Conservation (phyloP, 2,329 filamentous ascomycete genomes). For the Xylaria sp. region DNA sequence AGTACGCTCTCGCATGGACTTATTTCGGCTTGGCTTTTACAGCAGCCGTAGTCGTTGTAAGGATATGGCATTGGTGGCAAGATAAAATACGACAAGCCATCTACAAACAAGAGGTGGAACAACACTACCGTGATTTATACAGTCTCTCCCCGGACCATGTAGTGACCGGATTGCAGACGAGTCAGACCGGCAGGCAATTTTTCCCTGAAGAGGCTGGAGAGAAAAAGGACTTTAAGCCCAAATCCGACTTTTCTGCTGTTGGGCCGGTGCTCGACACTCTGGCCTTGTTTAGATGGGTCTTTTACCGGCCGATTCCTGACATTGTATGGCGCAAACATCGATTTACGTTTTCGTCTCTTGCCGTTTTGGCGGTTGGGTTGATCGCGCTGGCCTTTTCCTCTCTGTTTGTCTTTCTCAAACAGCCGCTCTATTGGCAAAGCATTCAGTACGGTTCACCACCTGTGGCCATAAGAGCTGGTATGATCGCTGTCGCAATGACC, state of each 20-base stretch:
- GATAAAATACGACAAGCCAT: conserved; percentile 92
- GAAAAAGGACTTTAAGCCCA: conserved; percentile 67
- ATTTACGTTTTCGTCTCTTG: conserved; percentile 83
- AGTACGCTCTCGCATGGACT: conserved; percentile 88
- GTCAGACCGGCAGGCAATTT: conserved; percentile 73
- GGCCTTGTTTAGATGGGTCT: conserved; percentile 87
- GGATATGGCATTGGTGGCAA: conserved; percentile 89
- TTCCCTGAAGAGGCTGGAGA: conserved; percentile 75
- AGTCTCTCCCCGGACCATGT: conserved; percentile 62
- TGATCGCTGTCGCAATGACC: conserved; percentile 90
- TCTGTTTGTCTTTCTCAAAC: conserved; percentile 86
- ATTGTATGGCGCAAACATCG: conserved; percentile 74
- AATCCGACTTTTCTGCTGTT: conserved; percentile 81
- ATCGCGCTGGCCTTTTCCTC: conserved; percentile 77
- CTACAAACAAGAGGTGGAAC: conserved; percentile 83
- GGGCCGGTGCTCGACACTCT: conserved; percentile 79
- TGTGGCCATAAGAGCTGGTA: conserved; percentile 85
- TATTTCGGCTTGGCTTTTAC: conserved; percentile 85
- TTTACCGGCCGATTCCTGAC: conserved; percentile 87
- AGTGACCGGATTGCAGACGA: conserved; percentile 60
- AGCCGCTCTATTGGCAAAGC: conserved; percentile 89
- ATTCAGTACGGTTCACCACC: conserved; percentile 90
- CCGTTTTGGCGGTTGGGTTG: conserved; percentile 74
- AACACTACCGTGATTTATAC: conserved; percentile 68
- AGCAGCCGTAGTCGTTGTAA: conserved; percentile 72